phyloP scores from a whole-genome alignment of 2,329 filamentous ascomycete genomes.

The Monosporascus sp. region DNA sequence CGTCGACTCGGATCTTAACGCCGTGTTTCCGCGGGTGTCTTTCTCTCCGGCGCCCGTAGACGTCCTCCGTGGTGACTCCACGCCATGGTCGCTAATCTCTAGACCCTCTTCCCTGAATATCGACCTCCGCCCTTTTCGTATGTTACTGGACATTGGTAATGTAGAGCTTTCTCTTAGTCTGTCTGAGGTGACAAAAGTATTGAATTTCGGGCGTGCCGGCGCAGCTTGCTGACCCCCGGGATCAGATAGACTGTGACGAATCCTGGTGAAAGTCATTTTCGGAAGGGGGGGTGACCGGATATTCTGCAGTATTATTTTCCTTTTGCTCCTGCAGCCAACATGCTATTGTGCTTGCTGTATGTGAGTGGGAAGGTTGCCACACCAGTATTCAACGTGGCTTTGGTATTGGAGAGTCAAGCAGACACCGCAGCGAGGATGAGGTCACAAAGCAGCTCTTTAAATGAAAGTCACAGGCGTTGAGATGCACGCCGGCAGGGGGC shows the following conservation, averaged over 20 bases:
- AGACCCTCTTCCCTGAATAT: constrained; percentile 49
- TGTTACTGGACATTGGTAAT: constrained; percentile 38
- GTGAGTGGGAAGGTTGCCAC: constrained; percentile 8
- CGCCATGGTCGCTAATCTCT: constrained; percentile 28
- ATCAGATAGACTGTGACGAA: constrained; percentile 14
- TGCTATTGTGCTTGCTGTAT: constrained; percentile 2
- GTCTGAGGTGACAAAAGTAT: constrained; percentile 45
- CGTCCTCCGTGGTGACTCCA: constrained; percentile 14
- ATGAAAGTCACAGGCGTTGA: not conserved
- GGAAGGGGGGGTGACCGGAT: constrained; percentile 5
- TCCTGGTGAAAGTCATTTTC: constrained; percentile 18
- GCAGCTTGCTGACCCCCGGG: constrained; percentile 8
- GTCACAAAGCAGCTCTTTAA: constrained; percentile 18
- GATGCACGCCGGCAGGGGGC: not conserved
- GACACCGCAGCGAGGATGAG: constrained; percentile 14
- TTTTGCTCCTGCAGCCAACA: constrained; percentile 8
- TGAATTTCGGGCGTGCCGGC: constrained; percentile 40
- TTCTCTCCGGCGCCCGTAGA: constrained; percentile 23
- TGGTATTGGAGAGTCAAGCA: not conserved
- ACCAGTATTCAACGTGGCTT: constrained; percentile 2
- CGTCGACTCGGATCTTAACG: constrained; percentile 17
- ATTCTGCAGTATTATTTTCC: constrained; percentile 1
- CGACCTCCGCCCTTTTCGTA: constrained; percentile 45
- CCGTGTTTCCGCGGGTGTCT: constrained; percentile 26
- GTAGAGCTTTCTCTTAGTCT: constrained; percentile 43